Conservation (phyloP, 768 basidiomycete species). For the Kwoniella shandongensis region DNA sequence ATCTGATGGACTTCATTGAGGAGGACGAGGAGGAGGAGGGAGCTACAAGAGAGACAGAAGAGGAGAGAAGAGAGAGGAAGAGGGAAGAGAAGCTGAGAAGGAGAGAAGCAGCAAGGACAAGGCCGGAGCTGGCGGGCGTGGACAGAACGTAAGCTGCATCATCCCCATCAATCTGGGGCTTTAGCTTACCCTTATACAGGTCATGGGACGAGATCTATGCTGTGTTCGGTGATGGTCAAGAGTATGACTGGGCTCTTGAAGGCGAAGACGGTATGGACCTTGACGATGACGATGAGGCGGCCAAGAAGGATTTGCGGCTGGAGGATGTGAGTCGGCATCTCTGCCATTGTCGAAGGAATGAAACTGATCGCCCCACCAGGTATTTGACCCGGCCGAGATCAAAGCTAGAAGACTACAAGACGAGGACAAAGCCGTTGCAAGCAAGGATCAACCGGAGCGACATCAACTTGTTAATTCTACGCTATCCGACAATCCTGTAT, state of each 20-base stretch:
- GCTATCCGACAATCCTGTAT: conserved; percentile 59
- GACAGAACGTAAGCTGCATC: conserved; percentile 73
- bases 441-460: conserved; percentile 87
- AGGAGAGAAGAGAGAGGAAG: conserved; percentile 66
- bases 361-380: conserved; percentile 58
- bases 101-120: conserved; percentile 64
- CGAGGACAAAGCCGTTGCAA: conserved; percentile 88
- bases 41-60: conserved; percentile 74
- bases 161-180: not conserved
- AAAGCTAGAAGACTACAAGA: conserved; percentile 82
- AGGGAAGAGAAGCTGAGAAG: conserved; percentile 59
- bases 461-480: conserved; percentile 89
- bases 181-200: conserved; percentile 55
- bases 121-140: conserved; percentile 69
- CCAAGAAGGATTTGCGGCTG: conserved; percentile 71
- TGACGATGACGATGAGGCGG: conserved; percentile 68
- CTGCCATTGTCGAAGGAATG: not conserved
- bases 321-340: conserved; percentile 31
- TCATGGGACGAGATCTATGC: conserved; percentile 95
- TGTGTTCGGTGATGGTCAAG: conserved; percentile 93
- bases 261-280: conserved; percentile 66
- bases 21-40: conserved; percentile 61
- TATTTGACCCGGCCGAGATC: conserved; percentile 97
- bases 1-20: conserved; percentile 71
- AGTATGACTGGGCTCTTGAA: conserved; percentile 90